Conservation (phyloP, 345 rosid species). For the Erysimum cheiranthoides region DNA sequence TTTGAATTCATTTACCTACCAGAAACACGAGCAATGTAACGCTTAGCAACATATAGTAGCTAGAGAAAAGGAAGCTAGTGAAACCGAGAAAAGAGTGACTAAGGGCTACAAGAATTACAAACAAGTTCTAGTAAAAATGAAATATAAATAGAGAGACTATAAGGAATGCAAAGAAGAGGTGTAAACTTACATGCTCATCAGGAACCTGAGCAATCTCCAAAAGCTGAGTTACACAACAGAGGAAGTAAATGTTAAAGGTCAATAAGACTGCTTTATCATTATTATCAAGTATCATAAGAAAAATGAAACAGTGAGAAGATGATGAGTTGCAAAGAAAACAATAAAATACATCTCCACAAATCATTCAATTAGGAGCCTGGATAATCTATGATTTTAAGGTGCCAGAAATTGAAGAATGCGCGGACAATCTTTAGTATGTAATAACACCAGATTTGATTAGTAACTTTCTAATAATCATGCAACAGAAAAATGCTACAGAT, state of each 20-base stretch:
- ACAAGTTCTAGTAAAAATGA: not conserved
- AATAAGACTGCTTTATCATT: slow-evolving; percentile 13
- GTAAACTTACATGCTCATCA: slow-evolving; percentile 78
- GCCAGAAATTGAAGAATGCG: not conserved
- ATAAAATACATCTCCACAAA: not conserved
- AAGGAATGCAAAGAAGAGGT: slow-evolving; percentile 4
- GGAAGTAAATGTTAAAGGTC: slow-evolving; percentile 13
- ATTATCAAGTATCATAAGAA: not conserved
- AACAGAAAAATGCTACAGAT: not conserved
- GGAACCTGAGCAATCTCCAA: slow-evolving; percentile 97
- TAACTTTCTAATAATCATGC: not conserved
- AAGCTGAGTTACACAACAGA: slow-evolving; percentile 57
- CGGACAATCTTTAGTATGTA: too few relatives aligned
- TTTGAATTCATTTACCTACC: slow-evolving; percentile 92
- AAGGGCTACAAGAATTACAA: not conserved
- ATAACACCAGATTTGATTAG: not conserved
- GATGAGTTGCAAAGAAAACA: not conserved
- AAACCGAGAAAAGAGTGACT: slow-evolving; percentile 22
- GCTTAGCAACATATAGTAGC: not conserved
- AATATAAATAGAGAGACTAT: not conserved
- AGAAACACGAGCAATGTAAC: not conserved
- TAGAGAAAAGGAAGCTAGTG: slow-evolving; percentile 1
- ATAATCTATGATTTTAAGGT: not conserved
- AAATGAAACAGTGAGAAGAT: too few relatives aligned
- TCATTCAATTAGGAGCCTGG: not conserved